Evolutionary conservation across 169 alveolate species (phyloP), one percentile per base, ranked within the genome.

Genomic region (Cryptosporidium parvum): DNA sequence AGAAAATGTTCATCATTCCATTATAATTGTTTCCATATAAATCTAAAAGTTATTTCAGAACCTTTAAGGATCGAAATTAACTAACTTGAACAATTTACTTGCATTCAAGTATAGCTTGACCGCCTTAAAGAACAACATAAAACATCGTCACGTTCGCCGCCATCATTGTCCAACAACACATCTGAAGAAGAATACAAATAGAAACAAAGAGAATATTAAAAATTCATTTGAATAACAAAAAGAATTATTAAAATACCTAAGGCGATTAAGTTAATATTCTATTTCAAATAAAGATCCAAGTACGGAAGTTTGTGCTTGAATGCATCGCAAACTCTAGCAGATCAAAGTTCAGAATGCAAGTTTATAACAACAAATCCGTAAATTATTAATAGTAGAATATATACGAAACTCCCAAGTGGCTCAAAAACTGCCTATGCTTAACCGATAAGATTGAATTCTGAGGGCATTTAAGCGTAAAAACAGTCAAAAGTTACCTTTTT

Each of bases 1-100:
- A 16, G n/a, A 45, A 80, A 80, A 80, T 23, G 6, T 42, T 31
- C 75, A 62, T 80, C n/a, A 80, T 80, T 61, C 42, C 75, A 80
- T 70, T 45, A 48, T 45, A 37, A 21, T 10, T 26, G 14, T 1
- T 3, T 21, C 37, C 67, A 56, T 56, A 56, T n/a, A 26, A 9
- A 9, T 56, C 26, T n/a, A 12, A 21, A 56, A 56, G 8, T 21
- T 21, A n/a, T 8, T 56, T 23, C 12, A 16, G 67, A 56, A 18
- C 26, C 14, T 56, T 56, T 23, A 21, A 21, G n/a, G 23, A 26
- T 21, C 3, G 23, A 56, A n/a, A 16, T 56, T 2, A 26, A n/a
- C 29, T 53, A 56, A 23, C 7, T 56, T 23, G 35, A 26, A 56
- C 35, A 56, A 56, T 56, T 56, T n/a, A 56, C 67, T 56, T 56